phyloP scores from a whole-genome alignment of 2,329 filamentous ascomycete species.

The Aspergillus sp. region DNA sequence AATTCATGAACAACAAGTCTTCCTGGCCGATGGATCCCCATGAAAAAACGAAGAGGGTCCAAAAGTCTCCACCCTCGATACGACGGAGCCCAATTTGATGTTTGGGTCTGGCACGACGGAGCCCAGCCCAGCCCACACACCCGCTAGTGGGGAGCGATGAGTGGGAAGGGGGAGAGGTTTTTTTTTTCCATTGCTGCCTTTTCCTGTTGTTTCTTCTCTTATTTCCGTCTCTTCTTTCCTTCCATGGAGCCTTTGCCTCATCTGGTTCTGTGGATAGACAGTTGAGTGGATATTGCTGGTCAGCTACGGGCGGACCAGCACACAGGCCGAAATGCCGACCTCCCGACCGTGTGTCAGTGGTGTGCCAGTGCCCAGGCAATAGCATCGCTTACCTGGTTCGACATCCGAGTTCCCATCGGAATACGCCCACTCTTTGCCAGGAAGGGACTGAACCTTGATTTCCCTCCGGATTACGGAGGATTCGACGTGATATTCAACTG shows the following conservation, averaged over 20 bases:
- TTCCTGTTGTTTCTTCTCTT: background rate
- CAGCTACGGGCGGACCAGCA: background rate
- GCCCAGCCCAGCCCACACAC: background rate
- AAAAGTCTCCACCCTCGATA: conserved; percentile 1
- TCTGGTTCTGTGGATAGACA: background rate
- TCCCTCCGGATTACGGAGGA: conserved; percentile 15
- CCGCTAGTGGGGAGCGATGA: too few species aligned
- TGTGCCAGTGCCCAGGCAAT: background rate
- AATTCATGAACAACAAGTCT: background rate
- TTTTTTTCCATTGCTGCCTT: background rate
- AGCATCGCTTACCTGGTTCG: background rate
- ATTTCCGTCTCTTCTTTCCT: background rate
- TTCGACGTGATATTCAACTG: background rate
- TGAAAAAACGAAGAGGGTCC: conserved; percentile 2
- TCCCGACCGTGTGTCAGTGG: conserved; percentile 9
- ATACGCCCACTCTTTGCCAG: background rate
- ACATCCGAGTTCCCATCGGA: background rate
- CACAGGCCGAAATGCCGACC: conserved; percentile 25
- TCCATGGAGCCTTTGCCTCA: background rate
- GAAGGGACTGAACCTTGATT: background rate
- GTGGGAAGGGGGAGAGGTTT: too few species aligned
- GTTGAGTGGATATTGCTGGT: background rate
- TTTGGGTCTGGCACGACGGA: background rate
- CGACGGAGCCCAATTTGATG: conserved; percentile 1
- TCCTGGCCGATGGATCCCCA: background rate